Base-by-base conservation (phyloP, 305 asterid genomes). In the Salvia sclarea region DNA sequence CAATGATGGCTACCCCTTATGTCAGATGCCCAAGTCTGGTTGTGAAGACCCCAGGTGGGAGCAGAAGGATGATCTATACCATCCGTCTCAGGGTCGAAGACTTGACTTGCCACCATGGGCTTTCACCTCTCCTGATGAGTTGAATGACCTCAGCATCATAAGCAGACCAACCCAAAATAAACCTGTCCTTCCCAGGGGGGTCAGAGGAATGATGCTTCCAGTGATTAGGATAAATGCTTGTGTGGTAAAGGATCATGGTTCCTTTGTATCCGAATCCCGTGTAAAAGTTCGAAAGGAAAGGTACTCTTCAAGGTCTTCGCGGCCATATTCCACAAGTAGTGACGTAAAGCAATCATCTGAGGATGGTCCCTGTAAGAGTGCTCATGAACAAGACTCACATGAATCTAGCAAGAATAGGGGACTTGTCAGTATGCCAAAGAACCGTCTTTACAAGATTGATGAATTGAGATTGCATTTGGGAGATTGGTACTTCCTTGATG, bases 191-290 rank as follows among this genome's bases (percentile, higher is more conserved):
- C 73, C 74, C 63, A 86, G 95, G 80, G 97, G 95, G 61, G 68
- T 81, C 44, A 81, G 80, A 81, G 99, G 99, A 80, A 66, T 79
- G 72, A 86, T 88, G 85, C 97, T 89, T 76, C 88, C 99, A n/a
- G 98, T 92, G 74, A 78, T 92, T 79, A 84, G 99, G 89, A 95
- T 95, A 75, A 95, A 95, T 81, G 95, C 97, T 8, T 95, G 99
- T 76, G 99, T 95, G 74, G 96, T 95, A 62, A 86, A 83, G 81
- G 98, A 95, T 77, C 95, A 86, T 48, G 98, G 97, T 43, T 86
- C 98, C 13, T 79, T 86, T 82, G 88, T 86, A 71, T 83, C 97
- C 63, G 98, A 89, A 68, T 70, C 92, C 74, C 98, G 88, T 53
- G 72, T 64, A 75, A 92, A 89, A 81, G 87, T 75, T 70, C 84